phyloP scores from a whole-genome alignment of 768 basidiomycete species.

The Tulasnella sp. region DNA sequence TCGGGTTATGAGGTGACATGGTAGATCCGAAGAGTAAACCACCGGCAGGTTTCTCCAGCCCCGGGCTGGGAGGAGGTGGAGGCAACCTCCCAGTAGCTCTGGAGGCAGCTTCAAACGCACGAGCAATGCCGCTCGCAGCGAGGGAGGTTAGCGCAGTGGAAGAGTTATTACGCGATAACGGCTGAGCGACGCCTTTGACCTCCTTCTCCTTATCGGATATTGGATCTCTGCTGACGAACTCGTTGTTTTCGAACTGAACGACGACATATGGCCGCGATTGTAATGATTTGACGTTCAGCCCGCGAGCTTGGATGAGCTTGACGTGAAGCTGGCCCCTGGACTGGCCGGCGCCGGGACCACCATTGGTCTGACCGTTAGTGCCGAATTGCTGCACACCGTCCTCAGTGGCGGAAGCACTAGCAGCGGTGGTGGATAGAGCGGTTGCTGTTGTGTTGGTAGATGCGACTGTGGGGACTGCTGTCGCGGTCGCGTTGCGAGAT shows the following conservation, averaged over 20 bases:
- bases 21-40: slow-evolving; percentile 25
- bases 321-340: slow-evolving; percentile 72
- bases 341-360: slow-evolving; percentile 21
- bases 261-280: slow-evolving; percentile 84
- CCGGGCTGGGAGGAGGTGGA: slow-evolving; percentile 20
- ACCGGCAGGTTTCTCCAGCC: slow-evolving; percentile 6
- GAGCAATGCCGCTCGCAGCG: slow-evolving; percentile 45
- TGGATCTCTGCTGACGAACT: slow-evolving; percentile 91
- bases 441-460: slow-evolving; percentile 10
- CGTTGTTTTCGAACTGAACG: slow-evolving; percentile 98
- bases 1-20: slow-evolving; percentile 67
- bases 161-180: slow-evolving; percentile 54
- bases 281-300: slow-evolving; percentile 66
- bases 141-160: slow-evolving; percentile 64
- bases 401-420: slow-evolving; percentile 8
- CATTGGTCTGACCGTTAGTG: slow-evolving; percentile 16
- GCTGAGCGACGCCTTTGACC: slow-evolving; percentile 73
- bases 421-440: slow-evolving; percentile 14
- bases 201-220: slow-evolving; percentile 82
- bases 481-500: slow-evolving; percentile 36
- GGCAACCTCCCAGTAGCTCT: slow-evolving; percentile 37
- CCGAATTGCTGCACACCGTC: slow-evolving; percentile 4
- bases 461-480: slow-evolving; percentile 20
- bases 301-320: slow-evolving; percentile 89
- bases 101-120: slow-evolving; percentile 39